Conservation (phyloP, 2,329 filamentous ascomycete species). For the Nigrograna mackinnonii region DNA sequence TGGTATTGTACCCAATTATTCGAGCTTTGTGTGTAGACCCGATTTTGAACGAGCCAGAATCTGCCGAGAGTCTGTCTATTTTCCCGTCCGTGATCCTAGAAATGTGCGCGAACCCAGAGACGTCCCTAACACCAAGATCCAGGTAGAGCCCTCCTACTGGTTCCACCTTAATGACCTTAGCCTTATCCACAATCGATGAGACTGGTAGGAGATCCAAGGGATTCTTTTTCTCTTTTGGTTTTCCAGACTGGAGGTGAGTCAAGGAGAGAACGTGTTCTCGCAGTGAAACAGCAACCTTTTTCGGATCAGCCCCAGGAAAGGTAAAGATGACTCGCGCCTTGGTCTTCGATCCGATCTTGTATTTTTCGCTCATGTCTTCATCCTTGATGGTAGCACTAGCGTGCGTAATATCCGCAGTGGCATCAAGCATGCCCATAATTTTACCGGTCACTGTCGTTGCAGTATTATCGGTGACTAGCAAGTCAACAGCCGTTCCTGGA, state of each 20-base stretch:
- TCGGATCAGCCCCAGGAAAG: slow-evolving; percentile 76
- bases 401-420: slow-evolving; percentile 88
- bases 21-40: slow-evolving; percentile 80
- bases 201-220: slow-evolving; percentile 67
- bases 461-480: slow-evolving; percentile 78
- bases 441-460: slow-evolving; percentile 81
- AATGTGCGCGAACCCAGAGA: slow-evolving; percentile 91
- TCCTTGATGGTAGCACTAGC: slow-evolving; percentile 74
- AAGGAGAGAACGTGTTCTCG: slow-evolving; percentile 81
- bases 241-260: slow-evolving; percentile 41
- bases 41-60: slow-evolving; percentile 76
- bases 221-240: slow-evolving; percentile 48
- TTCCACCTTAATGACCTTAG: slow-evolving; percentile 79
- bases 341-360: slow-evolving; percentile 81
- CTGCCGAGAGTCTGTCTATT: slow-evolving; percentile 78
- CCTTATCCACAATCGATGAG: slow-evolving; percentile 76
- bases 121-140: slow-evolving; percentile 66
- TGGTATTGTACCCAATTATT: slow-evolving; percentile 80
- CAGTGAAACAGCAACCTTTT: slow-evolving; percentile 85
- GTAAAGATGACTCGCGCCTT: slow-evolving; percentile 88
- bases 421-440: slow-evolving; percentile 87
- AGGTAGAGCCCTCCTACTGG: slow-evolving; percentile 80
- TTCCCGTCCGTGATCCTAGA: slow-evolving; percentile 90
- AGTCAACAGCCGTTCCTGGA: slow-evolving; percentile 86
- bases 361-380: slow-evolving; percentile 73